Conservation (phyloP, 2,329 filamentous ascomycete genomes). For the Coniochaeta ligniaria region DNA sequence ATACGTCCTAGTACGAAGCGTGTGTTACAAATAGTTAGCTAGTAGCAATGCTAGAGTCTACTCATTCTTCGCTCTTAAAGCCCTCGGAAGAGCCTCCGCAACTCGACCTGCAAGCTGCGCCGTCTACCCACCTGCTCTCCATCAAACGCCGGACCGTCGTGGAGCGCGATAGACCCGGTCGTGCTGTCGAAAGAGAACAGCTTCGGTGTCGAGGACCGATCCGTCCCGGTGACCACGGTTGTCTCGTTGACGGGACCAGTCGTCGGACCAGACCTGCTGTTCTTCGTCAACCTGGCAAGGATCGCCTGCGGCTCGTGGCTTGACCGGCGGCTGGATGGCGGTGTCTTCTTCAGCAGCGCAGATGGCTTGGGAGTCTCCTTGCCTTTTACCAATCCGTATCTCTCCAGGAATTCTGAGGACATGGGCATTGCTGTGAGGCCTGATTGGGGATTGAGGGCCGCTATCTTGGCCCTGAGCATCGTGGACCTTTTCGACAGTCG, state of each 20-base stretch:
- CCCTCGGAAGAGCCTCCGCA: slow-evolving; percentile 12
- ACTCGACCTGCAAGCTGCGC: slow-evolving; percentile 11
- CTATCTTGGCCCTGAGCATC: background rate
- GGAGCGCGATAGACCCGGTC: background rate
- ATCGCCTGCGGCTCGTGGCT: background rate
- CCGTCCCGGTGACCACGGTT: background rate
- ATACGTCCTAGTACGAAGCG: background rate
- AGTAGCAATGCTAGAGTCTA: background rate
- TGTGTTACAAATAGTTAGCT: background rate
- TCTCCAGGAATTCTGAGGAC: slow-evolving; percentile 27
- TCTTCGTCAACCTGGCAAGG: background rate
- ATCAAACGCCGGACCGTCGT: background rate
- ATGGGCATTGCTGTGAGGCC: background rate
- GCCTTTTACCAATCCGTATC: slow-evolving; percentile 16
- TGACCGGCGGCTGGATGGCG: background rate
- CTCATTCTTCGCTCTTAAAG: background rate
- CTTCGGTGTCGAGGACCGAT: background rate
- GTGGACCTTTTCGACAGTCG: slow-evolving; percentile 1
- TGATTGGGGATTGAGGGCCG: background rate
- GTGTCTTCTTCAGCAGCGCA: background rate
- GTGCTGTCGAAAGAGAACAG: background rate
- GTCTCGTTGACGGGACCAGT: slow-evolving; percentile 3
- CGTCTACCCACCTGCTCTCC: background rate
- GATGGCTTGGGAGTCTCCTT: background rate
- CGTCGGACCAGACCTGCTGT: slow-evolving; percentile 5